phyloP scores from a whole-genome alignment of 768 basidiomycete species.

The Pleurotus sapidus region DNA sequence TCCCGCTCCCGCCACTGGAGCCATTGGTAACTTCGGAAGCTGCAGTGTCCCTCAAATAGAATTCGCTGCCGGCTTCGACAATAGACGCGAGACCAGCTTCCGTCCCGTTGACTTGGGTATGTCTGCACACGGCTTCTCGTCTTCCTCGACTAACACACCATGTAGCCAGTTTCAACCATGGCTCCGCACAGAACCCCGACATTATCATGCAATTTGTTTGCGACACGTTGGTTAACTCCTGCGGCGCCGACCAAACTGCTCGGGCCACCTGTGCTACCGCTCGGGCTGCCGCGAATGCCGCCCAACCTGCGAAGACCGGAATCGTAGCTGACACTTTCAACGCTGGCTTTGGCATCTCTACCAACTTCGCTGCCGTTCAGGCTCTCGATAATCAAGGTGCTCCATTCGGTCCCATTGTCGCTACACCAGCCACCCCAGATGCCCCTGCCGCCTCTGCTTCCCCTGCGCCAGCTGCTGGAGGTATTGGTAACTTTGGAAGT shows the following conservation, averaged over 20 bases:
- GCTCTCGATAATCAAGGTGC: background rate
- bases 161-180: conserved; percentile 46
- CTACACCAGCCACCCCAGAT: conserved; percentile 22
- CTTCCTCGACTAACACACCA: background rate
- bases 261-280: conserved; percentile 44
- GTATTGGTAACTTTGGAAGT: conserved; percentile 45
- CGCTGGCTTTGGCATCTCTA: conserved; percentile 36
- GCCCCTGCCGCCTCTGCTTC: conserved; percentile 10
- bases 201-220: conserved; percentile 42
- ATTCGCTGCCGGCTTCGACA: conserved; percentile 57
- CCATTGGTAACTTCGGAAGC: conserved; percentile 47
- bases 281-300: conserved; percentile 36
- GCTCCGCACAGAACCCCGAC: conserved; percentile 42
- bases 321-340: conserved; percentile 58
- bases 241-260: conserved; percentile 52
- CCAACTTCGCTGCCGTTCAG: conserved; percentile 36
- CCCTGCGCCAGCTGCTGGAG: conserved; percentile 15
- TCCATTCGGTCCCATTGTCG: background rate
- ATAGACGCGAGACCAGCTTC: conserved; percentile 58
- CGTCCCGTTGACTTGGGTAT: conserved; percentile 46
- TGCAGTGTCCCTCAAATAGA: conserved; percentile 57
- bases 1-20: conserved; percentile 15
- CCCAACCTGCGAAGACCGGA: conserved; percentile 39
- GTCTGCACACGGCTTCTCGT: background rate
- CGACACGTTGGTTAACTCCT: conserved; percentile 48